Base-by-base conservation (phyloP, 768 basidiomycete genomes). In the Gautieria morchelliformis region DNA sequence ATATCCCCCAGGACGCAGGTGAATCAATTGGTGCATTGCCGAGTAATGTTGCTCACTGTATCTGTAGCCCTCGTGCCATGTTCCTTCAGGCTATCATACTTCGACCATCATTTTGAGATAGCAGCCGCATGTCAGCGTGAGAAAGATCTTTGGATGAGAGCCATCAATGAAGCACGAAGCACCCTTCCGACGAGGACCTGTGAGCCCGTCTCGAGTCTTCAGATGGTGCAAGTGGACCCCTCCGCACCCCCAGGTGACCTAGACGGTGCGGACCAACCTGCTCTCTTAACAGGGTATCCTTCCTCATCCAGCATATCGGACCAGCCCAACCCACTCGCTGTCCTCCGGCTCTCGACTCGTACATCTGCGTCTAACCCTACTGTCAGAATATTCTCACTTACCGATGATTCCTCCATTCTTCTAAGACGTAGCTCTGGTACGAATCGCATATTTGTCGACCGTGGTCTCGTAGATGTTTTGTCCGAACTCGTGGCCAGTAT, bases 81-180 rank as follows among this genome's bases (percentile, higher is more conserved):
- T 64, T 85, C 85, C 45, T 89, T 97, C 69, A 84, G 87, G 51
- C 71, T 96, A 15, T 79, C 76, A 10, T 78, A 77, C 45, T 77
- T 76, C 53, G 83, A 84, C 6, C 84, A 89, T 64, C 78, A 82
- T 58, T 87, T 95, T 63, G 93, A 96, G 66, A 71, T 97, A 32
- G 90, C 90, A 7, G 89, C 90, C 0, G 81, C 90, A 15, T 94
- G 93, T 67, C 78, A 73, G 64, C 78, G 75, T 37, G 95, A 98
- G 71, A 94, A 92, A 72, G 79, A 82, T 27, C 74, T 87, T n/a
- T 98, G 95, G 95, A 71, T 93, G 55, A 71, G 74, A 33, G 81
- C 83, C 5, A 80, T 96, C 50, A 75, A 72, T 56, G 75, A 79
- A 45, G 77, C 85, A 14, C 67, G 69, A 7, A 72, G 78, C 50